Conservation (phyloP, 73 alveolate genomes). For the Tetrahymena elliotti region DNA sequence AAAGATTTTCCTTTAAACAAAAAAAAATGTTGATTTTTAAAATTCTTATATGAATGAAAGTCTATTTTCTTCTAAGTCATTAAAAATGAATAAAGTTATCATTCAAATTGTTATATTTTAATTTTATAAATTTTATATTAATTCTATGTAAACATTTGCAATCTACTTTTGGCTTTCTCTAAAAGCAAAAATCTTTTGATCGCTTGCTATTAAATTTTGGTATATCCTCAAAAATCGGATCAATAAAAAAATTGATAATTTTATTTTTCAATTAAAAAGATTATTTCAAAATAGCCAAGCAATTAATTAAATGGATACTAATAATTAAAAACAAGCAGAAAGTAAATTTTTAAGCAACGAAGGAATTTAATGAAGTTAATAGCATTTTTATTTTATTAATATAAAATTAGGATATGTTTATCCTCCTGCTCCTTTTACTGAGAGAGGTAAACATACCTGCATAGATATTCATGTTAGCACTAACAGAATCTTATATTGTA, state of each 20-base stretch:
- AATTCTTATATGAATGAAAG: no score
- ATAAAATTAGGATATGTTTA: neutral
- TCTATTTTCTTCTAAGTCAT: no score
- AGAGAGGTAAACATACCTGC: slow-evolving; percentile 27
- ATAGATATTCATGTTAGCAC: neutral
- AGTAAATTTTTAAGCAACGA: neutral
- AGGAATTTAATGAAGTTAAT: neutral
- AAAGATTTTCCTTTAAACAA: neutral
- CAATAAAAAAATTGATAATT: neutral
- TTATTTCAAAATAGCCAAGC: neutral
- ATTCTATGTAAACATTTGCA: neutral
- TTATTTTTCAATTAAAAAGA: neutral
- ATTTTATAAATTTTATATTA: no score
- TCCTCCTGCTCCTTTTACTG: slow-evolving; percentile 38
- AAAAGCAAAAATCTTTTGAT: neutral
- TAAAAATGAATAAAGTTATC: no score
- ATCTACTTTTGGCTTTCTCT: neutral
- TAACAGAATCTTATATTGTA: slow-evolving; percentile 8
- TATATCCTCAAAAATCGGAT: neutral
- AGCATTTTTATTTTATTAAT: neutral
- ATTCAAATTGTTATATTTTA: no score
- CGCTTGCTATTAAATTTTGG: no score
- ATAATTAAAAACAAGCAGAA: neutral
- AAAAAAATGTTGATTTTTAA: no score
- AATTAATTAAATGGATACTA: neutral